phyloP scores from a whole-genome alignment of 768 basidiomycete species.

The Macrolepiota albuminosa region DNA sequence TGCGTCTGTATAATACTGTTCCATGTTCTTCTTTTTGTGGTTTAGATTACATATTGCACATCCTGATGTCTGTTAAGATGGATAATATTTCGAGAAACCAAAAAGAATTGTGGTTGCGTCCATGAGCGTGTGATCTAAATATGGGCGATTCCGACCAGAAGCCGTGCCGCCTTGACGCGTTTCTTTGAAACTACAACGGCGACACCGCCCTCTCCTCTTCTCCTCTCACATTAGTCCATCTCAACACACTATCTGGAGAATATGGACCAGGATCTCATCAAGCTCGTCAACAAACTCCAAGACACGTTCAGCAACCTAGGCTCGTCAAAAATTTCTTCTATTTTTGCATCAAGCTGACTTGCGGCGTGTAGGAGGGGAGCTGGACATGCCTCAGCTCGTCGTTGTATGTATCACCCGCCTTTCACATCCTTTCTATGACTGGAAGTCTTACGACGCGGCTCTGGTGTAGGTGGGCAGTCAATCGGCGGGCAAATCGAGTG shows the following conservation, averaged over 20 bases:
- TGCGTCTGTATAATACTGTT: background rate
- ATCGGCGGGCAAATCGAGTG: conserved; percentile 94
- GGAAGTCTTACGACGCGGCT: background rate
- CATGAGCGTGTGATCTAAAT: conserved; percentile 7
- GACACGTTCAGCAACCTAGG: conserved; percentile 88
- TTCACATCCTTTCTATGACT: background rate
- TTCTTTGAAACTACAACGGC: conserved; percentile 13
- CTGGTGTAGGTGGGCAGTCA: conserved; percentile 82
- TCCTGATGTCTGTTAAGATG: background rate
- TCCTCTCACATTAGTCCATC: conserved; percentile 5
- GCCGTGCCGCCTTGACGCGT: conserved; percentile 14
- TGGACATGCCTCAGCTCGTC: conserved; percentile 89
- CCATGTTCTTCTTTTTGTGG: background rate
- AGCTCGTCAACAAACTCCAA: conserved; percentile 92
- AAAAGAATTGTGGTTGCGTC: background rate
- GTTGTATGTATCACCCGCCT: conserved; percentile 53
- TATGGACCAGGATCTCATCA: conserved; percentile 95
- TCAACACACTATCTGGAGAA: conserved; percentile 6
- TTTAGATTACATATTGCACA: background rate
- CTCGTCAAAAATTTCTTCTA: conserved; percentile 31
- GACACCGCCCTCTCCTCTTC: conserved; percentile 2
- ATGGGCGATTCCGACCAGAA: conserved; percentile 6
- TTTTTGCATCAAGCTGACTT: conserved; percentile 6
- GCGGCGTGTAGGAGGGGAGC: conserved; percentile 62
- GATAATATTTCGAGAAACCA: too few species aligned